Conservation (phyloP, 345 rosid genomes). For the Syzygium aqueum region DNA sequence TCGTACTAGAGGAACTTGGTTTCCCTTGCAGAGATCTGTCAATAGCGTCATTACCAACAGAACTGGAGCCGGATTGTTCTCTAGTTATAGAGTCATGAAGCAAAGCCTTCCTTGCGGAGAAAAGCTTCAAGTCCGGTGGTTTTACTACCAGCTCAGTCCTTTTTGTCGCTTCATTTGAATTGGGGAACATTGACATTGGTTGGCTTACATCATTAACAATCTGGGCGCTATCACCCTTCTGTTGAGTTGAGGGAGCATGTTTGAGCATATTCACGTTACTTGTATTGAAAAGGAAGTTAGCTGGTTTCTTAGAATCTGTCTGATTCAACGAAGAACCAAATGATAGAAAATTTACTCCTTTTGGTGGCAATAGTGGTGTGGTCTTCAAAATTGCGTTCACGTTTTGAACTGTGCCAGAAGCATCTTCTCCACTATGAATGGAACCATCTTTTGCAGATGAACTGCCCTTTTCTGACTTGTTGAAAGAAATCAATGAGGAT, state of each 20-base stretch:
- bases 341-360: slow-evolving; percentile 33
- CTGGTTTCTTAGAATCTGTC: slow-evolving; percentile 3
- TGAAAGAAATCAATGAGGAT: slow-evolving; percentile 4
- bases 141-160: slow-evolving; percentile 2
- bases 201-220: neutral
- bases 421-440: neutral
- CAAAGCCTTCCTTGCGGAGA: slow-evolving; percentile 12
- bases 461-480: neutral
- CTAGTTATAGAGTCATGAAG: neutral
- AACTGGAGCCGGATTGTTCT: slow-evolving; percentile 3
- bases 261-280: slow-evolving; percentile 7
- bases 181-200: neutral
- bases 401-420: slow-evolving; percentile 5
- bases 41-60: neutral
- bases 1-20: slow-evolving; percentile 1
- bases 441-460: neutral
- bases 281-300: slow-evolving; percentile 10
- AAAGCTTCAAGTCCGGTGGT: slow-evolving; percentile 39
- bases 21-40: slow-evolving; percentile 13
- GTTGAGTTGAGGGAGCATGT: slow-evolving; percentile 8
- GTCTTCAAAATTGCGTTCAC: neutral
- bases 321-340: slow-evolving; percentile 14
- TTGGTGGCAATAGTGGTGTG: slow-evolving; percentile 22
- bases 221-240: neutral
- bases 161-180: slow-evolving; percentile 10